Evolutionary conservation across 2,329 filamentous ascomycete species (phyloP), one percentile per base, ranked within the genome.

Genomic region (Trichoderma endophyticum): DNA sequence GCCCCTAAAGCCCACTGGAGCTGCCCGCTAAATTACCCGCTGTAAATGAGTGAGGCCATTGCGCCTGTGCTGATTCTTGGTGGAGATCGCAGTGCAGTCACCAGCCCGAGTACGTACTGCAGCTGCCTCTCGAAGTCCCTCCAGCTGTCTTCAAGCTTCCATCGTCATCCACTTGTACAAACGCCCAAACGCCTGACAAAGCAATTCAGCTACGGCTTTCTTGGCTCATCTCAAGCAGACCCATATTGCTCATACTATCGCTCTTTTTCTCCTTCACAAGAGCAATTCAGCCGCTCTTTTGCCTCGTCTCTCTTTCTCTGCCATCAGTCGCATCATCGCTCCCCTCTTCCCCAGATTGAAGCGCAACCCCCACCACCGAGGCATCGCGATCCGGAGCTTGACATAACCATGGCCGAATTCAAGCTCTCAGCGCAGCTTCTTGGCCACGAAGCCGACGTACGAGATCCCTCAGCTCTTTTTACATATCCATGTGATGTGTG

Each of bases 401-500:
- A 48, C 57, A 59, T 15, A 7, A 77, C 39, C 77, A 95, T 95
- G 92, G 85, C 87, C 82, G 91, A 94, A 80, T 98, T 94, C 87
- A 97, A 95, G 88, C 90, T 99, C 79, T 97, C 96, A 74, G 94
- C 95, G 76, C 92, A 93, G 79, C 88, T 99, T 76, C 85, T 90
- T 76, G 95, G 94, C 79, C 96, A 99, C 81, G 92, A 96, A 82
- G 92, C 96, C 81, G 96, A 99, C 89, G 96, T 98, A 87, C 83
- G 91, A 77, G 54, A 71, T 39, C 15, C 69, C 36, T 66, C 48
- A 61, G 64, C 39, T 59, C 32, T 21, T 6, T 59, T 30, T 9
- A 18, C 43, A 12, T 21, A 21, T 51, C 43, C 8, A 21, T 43
- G 7, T 43, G 1, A 21, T 43, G 7, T 43, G 1, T 9, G 14